These are phyloP conservation scores for Dendrobium catenatum DNA, from an alignment of 106 monocot species.

Conservation along the genomic window DNA sequence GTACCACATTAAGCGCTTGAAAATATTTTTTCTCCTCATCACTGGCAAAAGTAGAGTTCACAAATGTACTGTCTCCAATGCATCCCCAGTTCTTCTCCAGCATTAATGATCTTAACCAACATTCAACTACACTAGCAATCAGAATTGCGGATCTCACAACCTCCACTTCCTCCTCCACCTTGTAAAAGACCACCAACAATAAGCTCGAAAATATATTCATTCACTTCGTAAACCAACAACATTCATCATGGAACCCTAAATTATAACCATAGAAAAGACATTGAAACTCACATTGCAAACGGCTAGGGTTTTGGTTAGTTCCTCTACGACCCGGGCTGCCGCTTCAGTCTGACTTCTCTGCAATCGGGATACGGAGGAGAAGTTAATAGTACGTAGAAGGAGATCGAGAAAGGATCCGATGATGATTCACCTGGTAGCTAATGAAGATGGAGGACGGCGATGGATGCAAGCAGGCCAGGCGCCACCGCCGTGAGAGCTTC, in stretches of 20 bases:
- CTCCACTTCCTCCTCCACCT: constrained; percentile 42
- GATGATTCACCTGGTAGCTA: constrained; percentile 34
- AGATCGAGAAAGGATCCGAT: neutral
- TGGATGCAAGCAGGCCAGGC: constrained; percentile 39
- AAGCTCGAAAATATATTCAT: neutral
- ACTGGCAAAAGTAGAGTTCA: constrained; percentile 33
- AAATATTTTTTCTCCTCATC: constrained; percentile 38
- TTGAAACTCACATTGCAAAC: constrained; percentile 19
- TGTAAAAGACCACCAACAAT: constrained; percentile 1
- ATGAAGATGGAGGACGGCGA: constrained; percentile 31
- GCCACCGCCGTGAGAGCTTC: constrained; percentile 40
- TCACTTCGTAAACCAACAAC: neutral
- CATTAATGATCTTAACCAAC: constrained; percentile 40
- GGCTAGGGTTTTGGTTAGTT: constrained; percentile 19
- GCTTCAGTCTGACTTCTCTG: constrained; percentile 39
- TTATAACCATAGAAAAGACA: neutral
- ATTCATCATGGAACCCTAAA: constrained; percentile 1
- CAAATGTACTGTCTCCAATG: constrained; percentile 43
- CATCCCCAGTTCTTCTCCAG: constrained; percentile 49
- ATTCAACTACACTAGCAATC: constrained; percentile 47
- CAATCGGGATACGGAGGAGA: neutral
- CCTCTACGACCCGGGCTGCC: constrained; percentile 24
- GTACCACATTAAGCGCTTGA: constrained; percentile 55
- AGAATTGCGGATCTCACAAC: constrained; percentile 29
- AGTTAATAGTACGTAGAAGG: neutral